Percentiles rank a stretch among this genome's conserved stretches.
Evolutionary conservation across 1,284 basidiomycete species (phyloP).

Genomic region (Sporisorium exsertum): DNA sequence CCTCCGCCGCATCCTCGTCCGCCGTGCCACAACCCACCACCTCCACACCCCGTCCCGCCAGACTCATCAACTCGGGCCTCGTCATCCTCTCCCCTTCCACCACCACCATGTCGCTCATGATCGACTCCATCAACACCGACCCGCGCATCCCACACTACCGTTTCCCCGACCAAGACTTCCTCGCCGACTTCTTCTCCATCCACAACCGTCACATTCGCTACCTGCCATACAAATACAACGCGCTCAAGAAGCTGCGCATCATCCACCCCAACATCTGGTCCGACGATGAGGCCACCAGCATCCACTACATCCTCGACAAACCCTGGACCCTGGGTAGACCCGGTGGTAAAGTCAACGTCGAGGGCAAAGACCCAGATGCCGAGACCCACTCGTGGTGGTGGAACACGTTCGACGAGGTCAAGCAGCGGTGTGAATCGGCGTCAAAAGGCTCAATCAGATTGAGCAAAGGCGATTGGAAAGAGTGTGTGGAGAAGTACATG

Average conservation of each 20-base stretch:
- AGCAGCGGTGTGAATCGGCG: neutral
- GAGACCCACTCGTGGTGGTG: conserved; percentile 63
- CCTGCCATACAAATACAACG: conserved; percentile 85
- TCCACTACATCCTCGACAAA: conserved; percentile 65
- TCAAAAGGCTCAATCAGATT: neutral
- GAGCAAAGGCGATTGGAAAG: conserved; percentile 22
- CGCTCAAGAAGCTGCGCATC: conserved; percentile 80
- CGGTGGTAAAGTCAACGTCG: conserved; percentile 3
- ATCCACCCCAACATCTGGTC: conserved; percentile 80
- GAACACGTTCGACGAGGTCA: conserved; percentile 41
- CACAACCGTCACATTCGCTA: conserved; percentile 72
- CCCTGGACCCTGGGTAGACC: conserved; percentile 55
- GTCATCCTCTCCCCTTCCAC: conserved; percentile 82
- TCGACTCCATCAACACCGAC: conserved; percentile 77
- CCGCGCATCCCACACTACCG: conserved; percentile 78
- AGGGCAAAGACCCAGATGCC: conserved; percentile 35
- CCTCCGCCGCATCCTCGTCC: conserved; percentile 70
- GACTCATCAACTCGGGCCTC: conserved; percentile 86
- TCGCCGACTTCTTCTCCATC: conserved; percentile 79
- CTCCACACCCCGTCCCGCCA: conserved; percentile 78
- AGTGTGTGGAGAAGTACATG: conserved; percentile 43
- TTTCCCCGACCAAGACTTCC: conserved; percentile 93
- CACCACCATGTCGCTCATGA: conserved; percentile 74
- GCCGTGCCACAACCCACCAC: conserved; percentile 69
- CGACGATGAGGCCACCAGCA: conserved; percentile 77